These are phyloP conservation scores for Silene conica DNA, from an alignment of 148 eudicot species.

Conservation along the genomic window DNA sequence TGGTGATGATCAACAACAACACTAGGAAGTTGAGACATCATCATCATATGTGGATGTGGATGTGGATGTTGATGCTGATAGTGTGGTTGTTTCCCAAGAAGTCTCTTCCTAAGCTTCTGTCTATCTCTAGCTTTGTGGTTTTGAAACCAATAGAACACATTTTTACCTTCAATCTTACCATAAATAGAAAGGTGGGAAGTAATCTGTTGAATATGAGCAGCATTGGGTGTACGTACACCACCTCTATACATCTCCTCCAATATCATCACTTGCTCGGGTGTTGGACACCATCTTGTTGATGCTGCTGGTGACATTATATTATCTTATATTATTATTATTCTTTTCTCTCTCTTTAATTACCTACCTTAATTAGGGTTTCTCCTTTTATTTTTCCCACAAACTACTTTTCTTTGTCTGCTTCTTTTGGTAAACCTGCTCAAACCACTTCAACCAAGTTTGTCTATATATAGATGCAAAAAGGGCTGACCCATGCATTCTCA, in stretches of 20 bases:
- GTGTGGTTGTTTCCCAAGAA: slow-evolving; percentile 25
- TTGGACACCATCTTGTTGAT: slow-evolving; percentile 82
- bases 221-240: slow-evolving; percentile 69
- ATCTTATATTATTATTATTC: background rate
- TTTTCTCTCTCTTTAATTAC: no score
- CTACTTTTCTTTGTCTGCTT: background rate
- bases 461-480: slow-evolving; percentile 10
- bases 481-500: no score
- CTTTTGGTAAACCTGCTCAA: background rate
- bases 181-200: slow-evolving; percentile 67
- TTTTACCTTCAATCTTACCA: slow-evolving; percentile 83
- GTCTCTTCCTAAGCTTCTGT: slow-evolving; percentile 50
- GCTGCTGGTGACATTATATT: slow-evolving; percentile 38
- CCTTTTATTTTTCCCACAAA: no score
- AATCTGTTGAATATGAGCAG: slow-evolving; percentile 75
- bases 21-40: background rate
- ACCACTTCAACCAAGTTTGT: background rate
- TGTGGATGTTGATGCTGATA: slow-evolving; percentile 8
- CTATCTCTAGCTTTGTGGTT: slow-evolving; percentile 90
- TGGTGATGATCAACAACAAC: background rate
- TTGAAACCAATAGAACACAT: slow-evolving; percentile 93
- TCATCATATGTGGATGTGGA: background rate
- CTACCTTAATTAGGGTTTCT: background rate
- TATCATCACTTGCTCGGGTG: slow-evolving; percentile 84
- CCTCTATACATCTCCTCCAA: slow-evolving; percentile 77